A percentile compares a stretch with the other conserved stretches of the same genome.
phyloP scores from a whole-genome alignment of 257 asterid species.

The Primulina tabacum region DNA sequence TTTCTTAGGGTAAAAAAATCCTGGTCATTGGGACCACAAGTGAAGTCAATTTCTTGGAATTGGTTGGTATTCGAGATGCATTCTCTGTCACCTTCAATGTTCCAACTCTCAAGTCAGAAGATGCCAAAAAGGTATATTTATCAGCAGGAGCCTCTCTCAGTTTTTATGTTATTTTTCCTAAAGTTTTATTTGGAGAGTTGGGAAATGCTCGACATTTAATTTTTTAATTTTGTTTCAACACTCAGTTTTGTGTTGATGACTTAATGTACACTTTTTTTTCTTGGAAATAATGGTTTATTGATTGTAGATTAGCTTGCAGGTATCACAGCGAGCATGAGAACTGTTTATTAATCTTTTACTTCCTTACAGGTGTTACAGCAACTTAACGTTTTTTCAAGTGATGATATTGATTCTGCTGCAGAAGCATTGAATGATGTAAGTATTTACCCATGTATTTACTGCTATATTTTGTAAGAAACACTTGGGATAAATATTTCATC shows the following conservation, averaged over 20 bases:
- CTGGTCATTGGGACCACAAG: constrained; percentile 96
- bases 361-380: constrained; percentile 70
- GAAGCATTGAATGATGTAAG: constrained; percentile 89
- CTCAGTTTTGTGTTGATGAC: background rate
- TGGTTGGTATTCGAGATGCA: constrained; percentile 74
- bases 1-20: constrained; percentile 73
- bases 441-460: constrained; percentile 7
- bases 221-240: background rate
- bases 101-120: constrained; percentile 80
- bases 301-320: constrained; percentile 13
- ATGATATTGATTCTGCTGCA: constrained; percentile 85
- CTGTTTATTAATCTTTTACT: constrained; percentile 21
- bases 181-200: background rate
- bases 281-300: background rate
- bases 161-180: constrained; percentile 8
- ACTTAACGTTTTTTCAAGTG: constrained; percentile 66
- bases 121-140: constrained; percentile 69
- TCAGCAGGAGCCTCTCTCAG: constrained; percentile 23
- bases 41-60: constrained; percentile 72
- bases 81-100: constrained; percentile 81
- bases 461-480: background rate
- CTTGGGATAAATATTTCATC: background rate
- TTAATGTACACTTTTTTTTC: background rate
- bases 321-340: background rate
- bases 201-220: constrained; percentile 1